Conservation (phyloP, 495 filamentous ascomycete species). For the Bacidia rubella region DNA sequence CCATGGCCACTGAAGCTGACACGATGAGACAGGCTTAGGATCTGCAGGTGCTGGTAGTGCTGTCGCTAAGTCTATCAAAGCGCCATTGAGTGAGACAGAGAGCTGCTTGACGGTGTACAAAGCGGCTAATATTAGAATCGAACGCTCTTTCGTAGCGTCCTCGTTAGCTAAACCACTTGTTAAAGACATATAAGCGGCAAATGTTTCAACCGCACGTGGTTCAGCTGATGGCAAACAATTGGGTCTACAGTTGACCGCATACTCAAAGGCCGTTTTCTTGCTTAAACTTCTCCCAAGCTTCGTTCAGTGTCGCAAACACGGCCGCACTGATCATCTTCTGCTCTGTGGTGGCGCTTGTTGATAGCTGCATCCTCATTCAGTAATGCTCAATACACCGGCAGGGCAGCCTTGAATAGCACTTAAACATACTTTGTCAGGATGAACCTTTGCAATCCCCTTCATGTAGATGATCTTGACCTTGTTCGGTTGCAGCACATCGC, state of each 20-base stretch:
- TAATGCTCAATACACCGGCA: not conserved
- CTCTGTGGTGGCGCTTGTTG: slow-evolving; percentile 81
- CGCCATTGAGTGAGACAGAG: too few relatives aligned
- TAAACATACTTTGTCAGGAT: slow-evolving; percentile 89
- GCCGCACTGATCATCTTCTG: slow-evolving; percentile 81
- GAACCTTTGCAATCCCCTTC: slow-evolving; percentile 97
- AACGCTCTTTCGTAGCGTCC: too few relatives aligned
- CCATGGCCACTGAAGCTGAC: too few relatives aligned
- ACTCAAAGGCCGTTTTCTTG: slow-evolving; percentile 64
- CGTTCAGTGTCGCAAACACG: slow-evolving; percentile 88
- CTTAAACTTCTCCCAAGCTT: slow-evolving; percentile 98
- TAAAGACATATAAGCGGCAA: too few relatives aligned
- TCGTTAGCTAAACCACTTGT: too few relatives aligned
- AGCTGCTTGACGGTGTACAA: too few relatives aligned
- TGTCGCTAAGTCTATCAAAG: too few relatives aligned
- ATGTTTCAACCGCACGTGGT: not conserved
- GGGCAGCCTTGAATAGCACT: not conserved
- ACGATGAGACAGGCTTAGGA: too few relatives aligned
- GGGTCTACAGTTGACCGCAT: not conserved
- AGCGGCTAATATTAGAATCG: too few relatives aligned
- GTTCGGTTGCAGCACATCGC: slow-evolving; percentile 74
- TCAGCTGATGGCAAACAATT: not conserved
- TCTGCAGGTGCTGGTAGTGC: too few relatives aligned
- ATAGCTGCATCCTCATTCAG: slow-evolving; percentile 41
- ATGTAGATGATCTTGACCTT: slow-evolving; percentile 97